Evolutionary conservation across 139 green algal genomes (phyloP), one percentile per base, ranked within the genome.

Genomic region (Picochlorum sp.): DNA sequence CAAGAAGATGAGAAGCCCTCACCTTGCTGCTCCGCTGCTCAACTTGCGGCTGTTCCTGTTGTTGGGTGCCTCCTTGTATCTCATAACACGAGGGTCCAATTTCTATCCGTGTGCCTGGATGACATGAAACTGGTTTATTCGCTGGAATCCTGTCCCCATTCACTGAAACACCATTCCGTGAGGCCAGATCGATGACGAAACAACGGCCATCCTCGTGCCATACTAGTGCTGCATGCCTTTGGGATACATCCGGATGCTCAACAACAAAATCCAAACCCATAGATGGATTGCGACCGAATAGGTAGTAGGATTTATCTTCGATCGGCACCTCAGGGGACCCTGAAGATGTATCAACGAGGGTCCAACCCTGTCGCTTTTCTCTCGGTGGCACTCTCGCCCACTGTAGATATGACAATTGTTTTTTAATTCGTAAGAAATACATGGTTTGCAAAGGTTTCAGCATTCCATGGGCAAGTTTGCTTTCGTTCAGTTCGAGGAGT

Each of bases 1-100:
- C 85, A 30, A 95, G 82, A 60, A 95, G 69, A 72, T 95, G 88
- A 1, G 74, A 87, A 2, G 84, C 86, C 2, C 83, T 63, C 21
- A 92, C 83, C n/a, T 74, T 65, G 34, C 34, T 41, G 2, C 34
- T 41, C 34, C 34, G 34, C 34, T 41, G 34, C 2, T 13, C 8
- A 14, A 9, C 34, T 13, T 41, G 34, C 14, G 7, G 34, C 34
- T 41, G 34, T 41, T 41, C 34, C 34, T 41, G 6, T 41, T 41
- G 34, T 11, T 41, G 1, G 7, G 34, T 41, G 34, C 34, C 34
- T 13, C 34, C 34, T 41, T 41, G 34, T 41, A 41, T 41, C 34
- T 41, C 34, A 11, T 41, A 41, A 41, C 34, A 41, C 9, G 41
- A 21, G 20, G 56, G 30, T 5, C 56, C 56, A 10, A 62, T 47